Percentiles rank a stretch among this genome's conserved stretches.
Conservation (phyloP, 371 early-diverging fungal genomes). For the Massospora cicadina region DNA sequence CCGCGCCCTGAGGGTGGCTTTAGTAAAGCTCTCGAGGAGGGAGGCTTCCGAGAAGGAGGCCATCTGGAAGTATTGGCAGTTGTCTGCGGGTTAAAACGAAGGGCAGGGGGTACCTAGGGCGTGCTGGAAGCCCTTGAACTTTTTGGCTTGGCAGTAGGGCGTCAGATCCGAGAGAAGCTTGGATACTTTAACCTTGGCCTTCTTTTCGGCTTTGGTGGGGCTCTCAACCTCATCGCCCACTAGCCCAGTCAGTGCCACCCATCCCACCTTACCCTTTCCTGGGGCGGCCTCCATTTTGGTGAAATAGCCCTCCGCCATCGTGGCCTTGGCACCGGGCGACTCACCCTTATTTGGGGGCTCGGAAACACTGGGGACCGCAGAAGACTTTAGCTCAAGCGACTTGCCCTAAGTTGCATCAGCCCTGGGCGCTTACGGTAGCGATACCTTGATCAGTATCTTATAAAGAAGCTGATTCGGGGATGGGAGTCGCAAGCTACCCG, state of each 20-base stretch:
- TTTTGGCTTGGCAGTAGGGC: constrained; percentile 44
- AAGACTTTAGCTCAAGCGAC: neutral
- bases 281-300: neutral
- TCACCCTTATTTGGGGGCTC: neutral
- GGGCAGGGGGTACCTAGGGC: constrained; percentile 9
- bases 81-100: too few relatives aligned
- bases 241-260: neutral
- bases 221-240: constrained; percentile 11
- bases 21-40: constrained; percentile 15
- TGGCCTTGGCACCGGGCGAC: neutral
- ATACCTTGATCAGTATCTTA: constrained; percentile 51
- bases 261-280: constrained; percentile 4
- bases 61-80: constrained; percentile 28
- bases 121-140: constrained; percentile 30
- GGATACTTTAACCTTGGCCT: constrained; percentile 25
- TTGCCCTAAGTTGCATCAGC: neutral
- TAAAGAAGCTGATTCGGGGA: constrained; percentile 39
- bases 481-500: constrained; percentile 26
- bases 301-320: neutral
- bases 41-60: constrained; percentile 43
- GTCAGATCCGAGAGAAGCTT: constrained; percentile 38
- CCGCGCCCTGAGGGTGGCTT: constrained; percentile 9
- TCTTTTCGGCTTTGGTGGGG: constrained; percentile 16
- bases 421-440: constrained; percentile 2
- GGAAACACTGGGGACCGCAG: neutral